Evolutionary conservation across 2,329 filamentous ascomycete species (phyloP), one percentile per base, ranked within the genome.

Genomic region (Akanthomyces uredinophilus): DNA sequence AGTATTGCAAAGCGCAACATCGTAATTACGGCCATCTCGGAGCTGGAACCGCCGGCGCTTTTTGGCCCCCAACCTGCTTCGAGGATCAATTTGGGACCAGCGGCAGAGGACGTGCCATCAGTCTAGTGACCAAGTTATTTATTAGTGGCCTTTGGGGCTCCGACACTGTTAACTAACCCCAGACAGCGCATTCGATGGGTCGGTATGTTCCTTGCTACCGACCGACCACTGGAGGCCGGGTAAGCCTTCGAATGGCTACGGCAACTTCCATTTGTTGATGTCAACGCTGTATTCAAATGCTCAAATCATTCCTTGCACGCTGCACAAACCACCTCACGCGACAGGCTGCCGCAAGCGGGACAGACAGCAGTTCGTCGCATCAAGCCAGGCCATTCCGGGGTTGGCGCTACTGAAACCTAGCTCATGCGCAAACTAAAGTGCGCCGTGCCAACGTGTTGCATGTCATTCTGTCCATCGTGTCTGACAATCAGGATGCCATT

Each of bases 21-120:
- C 57, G 49, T 60, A 60, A 46, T 60, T 60, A 60, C 57, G 57
- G 57, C 13, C 37, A 35, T 20, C 49, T 60, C 57, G 57, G 49
- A 53, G 39, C 46, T 53, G 57, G 55, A 50, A 60, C 35, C 16
- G 35, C 37, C 56, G 46, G 56, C n/a, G 32, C 46, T 24, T 50
- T 11, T 29, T 50, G 32, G 35, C 35, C 18, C 44, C 37, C 46
- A 60, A 37, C 18, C 46, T 27, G 35, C 10, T 18, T n/a, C 37
- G 3, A 5, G 37, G 11, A 39, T 39, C 37, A 39, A 29, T 29
- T 4, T 29, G 27, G 4, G 27, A 29, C 27, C 27, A 29, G 27
- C 27, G 4, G 6, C 27, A 2, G 27, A 29, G 4, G 6, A 29
- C 27, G 4, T 29, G 27, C 27, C 27, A 29, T 29, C 27, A 6